Percentiles rank a stretch among this genome's conserved stretches.
Conservation (phyloP, 2,329 filamentous ascomycete genomes). For the Fusarium nanum region DNA sequence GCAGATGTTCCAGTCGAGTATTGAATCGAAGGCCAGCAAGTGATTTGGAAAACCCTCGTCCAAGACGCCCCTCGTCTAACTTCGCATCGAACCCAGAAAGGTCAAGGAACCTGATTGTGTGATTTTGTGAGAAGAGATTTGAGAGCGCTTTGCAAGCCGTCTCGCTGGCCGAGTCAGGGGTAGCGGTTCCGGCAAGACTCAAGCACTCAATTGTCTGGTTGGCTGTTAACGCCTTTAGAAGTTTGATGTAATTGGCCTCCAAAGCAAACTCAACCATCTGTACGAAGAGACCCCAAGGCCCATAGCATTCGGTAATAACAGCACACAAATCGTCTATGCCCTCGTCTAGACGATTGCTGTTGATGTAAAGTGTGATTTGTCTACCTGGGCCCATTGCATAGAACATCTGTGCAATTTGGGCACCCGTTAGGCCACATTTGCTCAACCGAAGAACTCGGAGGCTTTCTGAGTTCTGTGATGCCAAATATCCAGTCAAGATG, state of each 20-base stretch:
- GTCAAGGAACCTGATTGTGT: conserved; percentile 64
- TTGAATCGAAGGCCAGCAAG: conserved; percentile 61
- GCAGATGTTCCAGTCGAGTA: conserved; percentile 60
- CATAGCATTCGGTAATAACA: conserved; percentile 60
- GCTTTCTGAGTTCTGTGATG: conserved; percentile 52
- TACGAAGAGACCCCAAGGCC: conserved; percentile 63
- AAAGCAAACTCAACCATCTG: conserved; percentile 69
- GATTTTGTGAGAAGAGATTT: conserved; percentile 63
- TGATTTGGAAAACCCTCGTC: conserved; percentile 63
- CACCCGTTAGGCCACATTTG: conserved; percentile 64
- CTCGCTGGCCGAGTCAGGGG: conserved; percentile 58
- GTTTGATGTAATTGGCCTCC: conserved; percentile 63
- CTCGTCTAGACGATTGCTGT: conserved; percentile 64
- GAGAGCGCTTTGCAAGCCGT: conserved; percentile 62
- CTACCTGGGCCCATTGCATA: conserved; percentile 61
- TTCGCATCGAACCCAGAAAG: conserved; percentile 68
- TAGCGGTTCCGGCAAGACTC: conserved; percentile 66
- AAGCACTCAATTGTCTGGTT: conserved; percentile 64
- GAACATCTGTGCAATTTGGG: conserved; percentile 63
- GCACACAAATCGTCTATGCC: conserved; percentile 63
- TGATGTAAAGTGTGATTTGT: conserved; percentile 62
- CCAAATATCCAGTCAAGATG: conserved; percentile 60
- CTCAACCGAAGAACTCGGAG: conserved; percentile 62
- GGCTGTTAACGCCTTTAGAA: conserved; percentile 62
- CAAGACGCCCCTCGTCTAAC: conserved; percentile 67